A percentile compares a stretch with the other conserved stretches of the same genome.
phyloP scores from a whole-genome alignment of 2,329 filamentous ascomycete species.

The Colletotrichum sp. region DNA sequence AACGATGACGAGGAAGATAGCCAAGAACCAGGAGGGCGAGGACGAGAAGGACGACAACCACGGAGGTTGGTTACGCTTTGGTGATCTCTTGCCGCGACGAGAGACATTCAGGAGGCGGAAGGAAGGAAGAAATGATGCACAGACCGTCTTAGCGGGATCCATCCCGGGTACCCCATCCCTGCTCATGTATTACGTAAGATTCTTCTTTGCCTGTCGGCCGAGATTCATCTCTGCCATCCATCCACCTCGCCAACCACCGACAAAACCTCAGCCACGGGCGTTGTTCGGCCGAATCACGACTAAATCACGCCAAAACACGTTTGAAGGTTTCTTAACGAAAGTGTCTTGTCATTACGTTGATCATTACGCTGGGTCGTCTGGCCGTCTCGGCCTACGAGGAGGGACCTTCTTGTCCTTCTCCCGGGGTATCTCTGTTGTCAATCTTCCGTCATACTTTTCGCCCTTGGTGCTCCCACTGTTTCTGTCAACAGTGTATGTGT shows the following conservation, averaged over 20 bases:
- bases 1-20: not conserved
- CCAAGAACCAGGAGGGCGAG: not conserved
- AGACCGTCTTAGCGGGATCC: not conserved
- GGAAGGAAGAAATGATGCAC: not conserved
- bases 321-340: not conserved
- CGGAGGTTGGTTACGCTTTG: not conserved
- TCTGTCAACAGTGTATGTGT: slow-evolving; percentile 1
- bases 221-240: not conserved
- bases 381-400: not conserved
- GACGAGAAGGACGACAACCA: not conserved
- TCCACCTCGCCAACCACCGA: not conserved
- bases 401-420: not conserved
- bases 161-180: not conserved
- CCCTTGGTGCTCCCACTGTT: not conserved
- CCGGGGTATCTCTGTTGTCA: not conserved
- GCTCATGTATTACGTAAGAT: not conserved
- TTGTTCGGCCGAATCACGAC: not conserved
- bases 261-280: not conserved
- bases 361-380: not conserved
- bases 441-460: not conserved
- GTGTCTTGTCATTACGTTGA: not conserved
- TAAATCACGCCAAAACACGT: not conserved
- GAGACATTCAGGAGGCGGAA: not conserved
- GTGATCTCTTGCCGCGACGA: not conserved
- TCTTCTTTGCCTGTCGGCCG: not conserved